Evolutionary conservation across 768 basidiomycete species (phyloP).

Genomic region (Lactarius indigo): DNA sequence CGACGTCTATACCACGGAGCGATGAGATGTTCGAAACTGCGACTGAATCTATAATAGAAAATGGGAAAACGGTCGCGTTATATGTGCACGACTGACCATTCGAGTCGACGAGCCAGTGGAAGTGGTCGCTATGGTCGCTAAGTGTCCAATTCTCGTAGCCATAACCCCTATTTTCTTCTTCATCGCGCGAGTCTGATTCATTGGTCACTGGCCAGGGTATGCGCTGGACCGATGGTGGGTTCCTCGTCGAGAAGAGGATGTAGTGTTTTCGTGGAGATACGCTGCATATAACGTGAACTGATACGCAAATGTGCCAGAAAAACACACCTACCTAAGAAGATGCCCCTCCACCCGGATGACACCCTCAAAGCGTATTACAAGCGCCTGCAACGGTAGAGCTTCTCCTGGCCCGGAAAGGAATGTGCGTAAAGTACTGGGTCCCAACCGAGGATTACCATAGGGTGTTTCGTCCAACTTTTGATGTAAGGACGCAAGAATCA

Average conservation of each 20-base stretch:
- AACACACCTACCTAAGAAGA: conserved; percentile 55
- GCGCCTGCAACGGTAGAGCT: conserved; percentile 62
- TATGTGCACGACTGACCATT: conserved; percentile 49
- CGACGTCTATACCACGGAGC: conserved; percentile 56
- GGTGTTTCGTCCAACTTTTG: conserved; percentile 52
- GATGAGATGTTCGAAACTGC: conserved; percentile 61
- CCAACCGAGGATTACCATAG: conserved; percentile 52
- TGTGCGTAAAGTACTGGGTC: conserved; percentile 53
- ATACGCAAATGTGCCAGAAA: conserved; percentile 16
- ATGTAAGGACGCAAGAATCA: conserved; percentile 70
- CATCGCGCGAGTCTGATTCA: conserved; percentile 37
- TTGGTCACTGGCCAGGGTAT: conserved; percentile 75
- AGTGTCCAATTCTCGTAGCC: conserved; percentile 70
- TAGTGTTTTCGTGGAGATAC: conserved; percentile 70
- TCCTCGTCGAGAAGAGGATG: conserved; percentile 69
- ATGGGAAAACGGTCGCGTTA: not conserved
- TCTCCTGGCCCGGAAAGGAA: conserved; percentile 83
- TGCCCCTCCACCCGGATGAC: conserved; percentile 76
- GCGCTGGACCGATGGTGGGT: conserved; percentile 73
- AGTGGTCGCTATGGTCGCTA: conserved; percentile 48
- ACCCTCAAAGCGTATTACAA: conserved; percentile 72
- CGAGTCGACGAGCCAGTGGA: conserved; percentile 71
- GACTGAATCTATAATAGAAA: conserved; percentile 39
- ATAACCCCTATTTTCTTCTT: conserved; percentile 33
- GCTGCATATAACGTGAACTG: conserved; percentile 36